Evolutionary conservation across 805 yeast species (phyloP), one percentile per base, ranked within the genome.

Genomic region (Schizosaccharomyces japonicus): DNA sequence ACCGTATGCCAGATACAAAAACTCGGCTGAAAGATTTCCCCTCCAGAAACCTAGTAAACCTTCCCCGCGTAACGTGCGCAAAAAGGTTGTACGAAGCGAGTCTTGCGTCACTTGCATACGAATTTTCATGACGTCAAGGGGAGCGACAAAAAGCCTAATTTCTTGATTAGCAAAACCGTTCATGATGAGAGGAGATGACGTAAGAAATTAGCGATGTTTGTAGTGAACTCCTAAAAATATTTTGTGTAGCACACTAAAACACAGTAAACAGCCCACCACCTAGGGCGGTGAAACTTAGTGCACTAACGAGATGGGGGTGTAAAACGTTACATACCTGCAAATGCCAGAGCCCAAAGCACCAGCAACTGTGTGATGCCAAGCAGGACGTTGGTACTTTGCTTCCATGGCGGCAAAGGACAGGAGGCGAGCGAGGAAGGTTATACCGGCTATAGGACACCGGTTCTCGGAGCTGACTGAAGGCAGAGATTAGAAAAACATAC

Each of bases 1-100:
- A 10, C 96, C 95, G 56, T 87, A 90, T 8, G 80, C 53, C 11
- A 87, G 64, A 56, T 90, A 90, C 75, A 90, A 72, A 33, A 75
- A 60, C 52, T 83, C 83, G 0, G 96, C 98, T 0, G 98, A 94
- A 0, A 82, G 69, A 58, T 90, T 90, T 0, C 98, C 98, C 59
- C 84, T 85, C 96, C 96, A 90, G n/a, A 87, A 66, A 0, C 83
- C 87, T 3, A 60, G 51, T 0, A 77, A 39, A 1, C 94, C 93
- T 60, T 87, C 96, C 30, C 72, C 66, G 2, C 47, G 47, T 15
- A 50, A 15, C 5, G 60, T 34, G 2, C 52, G 51, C 5, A 32
- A 10, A 32, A 52, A 50, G 11, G 29, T 21, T 23, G 21, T 48
- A 25, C 30, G 28, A n/a, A 39, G 32, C 17, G 44, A 4, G 15